Conservation (phyloP, 2,329 filamentous ascomycete genomes). For the Cladosporium colombiae region DNA sequence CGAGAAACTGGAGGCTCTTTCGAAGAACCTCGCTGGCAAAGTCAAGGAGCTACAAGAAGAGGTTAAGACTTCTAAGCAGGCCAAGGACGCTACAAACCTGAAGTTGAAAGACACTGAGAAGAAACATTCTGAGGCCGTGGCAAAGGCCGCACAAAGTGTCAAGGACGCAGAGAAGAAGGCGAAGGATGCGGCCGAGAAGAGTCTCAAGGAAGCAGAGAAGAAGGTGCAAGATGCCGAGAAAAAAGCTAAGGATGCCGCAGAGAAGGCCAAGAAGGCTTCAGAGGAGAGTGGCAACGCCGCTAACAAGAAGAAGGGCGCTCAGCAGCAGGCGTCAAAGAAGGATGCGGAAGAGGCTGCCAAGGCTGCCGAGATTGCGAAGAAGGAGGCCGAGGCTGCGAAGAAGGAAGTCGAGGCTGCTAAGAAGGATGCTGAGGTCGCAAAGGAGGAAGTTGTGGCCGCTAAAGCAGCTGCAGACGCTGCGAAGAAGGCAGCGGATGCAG, state of each 20-base stretch:
- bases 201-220: slow-evolving; percentile 31
- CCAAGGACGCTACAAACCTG: slow-evolving; percentile 6
- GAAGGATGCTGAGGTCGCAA: slow-evolving; percentile 21
- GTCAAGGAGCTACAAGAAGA: slow-evolving; percentile 32
- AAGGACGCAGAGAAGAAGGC: slow-evolving; percentile 52
- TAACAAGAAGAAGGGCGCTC: slow-evolving; percentile 13
- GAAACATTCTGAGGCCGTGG: slow-evolving; percentile 8
- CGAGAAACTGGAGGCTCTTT: slow-evolving; percentile 11
- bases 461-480: slow-evolving; percentile 10
- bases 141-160: slow-evolving; percentile 45
- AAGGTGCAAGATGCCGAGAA: neutral
- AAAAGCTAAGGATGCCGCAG: slow-evolving; percentile 4
- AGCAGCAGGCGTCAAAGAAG: neutral
- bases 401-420: slow-evolving; percentile 25
- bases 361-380: slow-evolving; percentile 23
- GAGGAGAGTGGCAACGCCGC: slow-evolving; percentile 5
- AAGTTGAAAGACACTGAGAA: slow-evolving; percentile 23
- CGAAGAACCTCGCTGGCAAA: slow-evolving; percentile 26
- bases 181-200: slow-evolving; percentile 18
- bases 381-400: slow-evolving; percentile 28
- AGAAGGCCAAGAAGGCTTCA: slow-evolving; percentile 13
- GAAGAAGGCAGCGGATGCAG: slow-evolving; percentile 20
- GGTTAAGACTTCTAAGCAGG: slow-evolving; percentile 21
- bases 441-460: slow-evolving; percentile 17
- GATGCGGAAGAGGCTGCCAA: slow-evolving; percentile 1